These are phyloP conservation scores for Tylopilus sp. DNA, from an alignment of 768 basidiomycete genomes.

Conservation along the genomic window DNA sequence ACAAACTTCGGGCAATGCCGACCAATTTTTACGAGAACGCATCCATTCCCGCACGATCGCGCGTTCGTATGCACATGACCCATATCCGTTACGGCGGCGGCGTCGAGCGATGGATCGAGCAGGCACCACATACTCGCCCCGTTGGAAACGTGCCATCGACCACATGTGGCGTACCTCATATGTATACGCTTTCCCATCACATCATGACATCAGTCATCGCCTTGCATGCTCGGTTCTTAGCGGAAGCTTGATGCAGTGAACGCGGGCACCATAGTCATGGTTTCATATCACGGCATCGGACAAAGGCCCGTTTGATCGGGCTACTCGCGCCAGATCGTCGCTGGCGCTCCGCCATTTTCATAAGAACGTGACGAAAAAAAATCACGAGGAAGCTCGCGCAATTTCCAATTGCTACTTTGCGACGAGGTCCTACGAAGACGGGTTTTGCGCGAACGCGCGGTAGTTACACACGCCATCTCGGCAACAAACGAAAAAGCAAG, in stretches of 20 bases:
- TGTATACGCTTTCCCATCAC: neutral
- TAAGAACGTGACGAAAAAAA: neutral
- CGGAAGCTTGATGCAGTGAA: conserved; percentile 12
- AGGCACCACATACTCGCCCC: neutral
- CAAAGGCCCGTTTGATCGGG: conserved; percentile 14
- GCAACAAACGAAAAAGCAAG: conserved; percentile 8
- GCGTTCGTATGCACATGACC: neutral
- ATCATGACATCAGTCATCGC: neutral
- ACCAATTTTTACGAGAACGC: conserved; percentile 10
- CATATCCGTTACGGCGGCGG: conserved; percentile 15
- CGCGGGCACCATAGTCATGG: neutral
- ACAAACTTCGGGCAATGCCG: conserved; percentile 15
- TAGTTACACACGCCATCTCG: conserved; percentile 17
- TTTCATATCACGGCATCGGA: conserved; percentile 16
- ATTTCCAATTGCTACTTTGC: conserved; percentile 21
- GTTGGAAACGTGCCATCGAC: conserved; percentile 7
- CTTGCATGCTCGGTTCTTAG: conserved; percentile 1
- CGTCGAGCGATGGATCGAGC: conserved; percentile 15
- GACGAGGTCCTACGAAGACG: conserved; percentile 18
- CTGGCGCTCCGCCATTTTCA: conserved; percentile 13
- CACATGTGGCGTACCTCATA: conserved; percentile 11
- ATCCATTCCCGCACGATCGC: neutral
- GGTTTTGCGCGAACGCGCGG: conserved; percentile 20
- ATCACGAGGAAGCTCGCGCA: conserved; percentile 14
- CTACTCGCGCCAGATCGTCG: conserved; percentile 20